A percentile compares a stretch with the other conserved stretches of the same genome.
Evolutionary conservation across 306 rosid species (phyloP).

Genomic region (Mimosa pudica): DNA sequence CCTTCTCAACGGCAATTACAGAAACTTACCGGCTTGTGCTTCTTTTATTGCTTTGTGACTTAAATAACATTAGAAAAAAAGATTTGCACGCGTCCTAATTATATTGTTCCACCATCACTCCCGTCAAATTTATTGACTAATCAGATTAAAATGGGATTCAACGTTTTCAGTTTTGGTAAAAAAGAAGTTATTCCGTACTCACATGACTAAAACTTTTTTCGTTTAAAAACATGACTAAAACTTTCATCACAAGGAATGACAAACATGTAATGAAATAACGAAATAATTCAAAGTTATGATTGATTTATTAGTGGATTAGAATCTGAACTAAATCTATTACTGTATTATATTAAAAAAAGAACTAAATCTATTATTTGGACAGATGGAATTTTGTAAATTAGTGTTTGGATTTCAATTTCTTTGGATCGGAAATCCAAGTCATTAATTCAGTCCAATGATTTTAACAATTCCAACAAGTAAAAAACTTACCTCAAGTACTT

Average conservation of each 20-base stretch:
- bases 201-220: not conserved
- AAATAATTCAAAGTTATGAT: not conserved
- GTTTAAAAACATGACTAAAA: not conserved
- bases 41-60: not conserved
- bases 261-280: not conserved
- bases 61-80: not conserved
- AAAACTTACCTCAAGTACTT: too few relatives aligned
- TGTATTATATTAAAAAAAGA: too few relatives aligned
- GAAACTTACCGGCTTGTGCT: not conserved
- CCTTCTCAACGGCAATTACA: not conserved
- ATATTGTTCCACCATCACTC: not conserved
- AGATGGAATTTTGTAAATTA: too few relatives aligned
- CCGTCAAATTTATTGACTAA: not conserved
- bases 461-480: too few relatives aligned
- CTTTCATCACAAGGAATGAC: not conserved
- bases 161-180: not conserved
- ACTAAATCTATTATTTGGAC: too few relatives aligned
- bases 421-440: too few relatives aligned
- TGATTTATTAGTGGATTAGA: not conserved
- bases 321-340: too few relatives aligned
- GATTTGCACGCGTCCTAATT: not conserved
- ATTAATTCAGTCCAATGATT: too few relatives aligned
- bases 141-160: not conserved
- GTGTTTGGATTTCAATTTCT: too few relatives aligned
- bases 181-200: not conserved